Base-by-base conservation (phyloP, 306 rosid species). In the Malus sylvestris region DNA sequence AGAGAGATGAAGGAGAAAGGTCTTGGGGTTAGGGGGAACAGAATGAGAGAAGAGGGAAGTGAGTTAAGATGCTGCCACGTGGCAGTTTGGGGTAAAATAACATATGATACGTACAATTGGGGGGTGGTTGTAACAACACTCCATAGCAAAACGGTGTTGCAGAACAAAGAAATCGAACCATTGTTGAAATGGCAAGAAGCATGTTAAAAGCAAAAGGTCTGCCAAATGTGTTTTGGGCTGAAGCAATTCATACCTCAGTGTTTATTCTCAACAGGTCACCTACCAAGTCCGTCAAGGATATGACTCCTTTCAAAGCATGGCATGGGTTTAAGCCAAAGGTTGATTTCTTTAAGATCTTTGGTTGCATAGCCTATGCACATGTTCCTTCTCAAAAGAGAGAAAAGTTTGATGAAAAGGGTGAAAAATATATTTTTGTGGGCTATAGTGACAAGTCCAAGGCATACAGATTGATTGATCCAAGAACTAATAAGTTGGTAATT, bases 81-180 rank as follows among this genome's bases (percentile, higher is more conserved):
- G 2, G 27, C 27, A 25, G 27, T 25, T 25, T 25, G 27, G 27
- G 27, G 27, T 25, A 25, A 25, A 1, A 25, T 25, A 25, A 25
- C 27, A 25, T 25, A 25, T 25, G 27, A 25, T 25, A 25, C 1
- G 2, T 25, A 25, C 2, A 25, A 25, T 25, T 25, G 27, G 27
- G 27, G 27, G 27, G 27, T 25, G 27, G 27, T 25, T 25, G 27
- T 25, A 25, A 25, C 27, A 25, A 29, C 22, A 57, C 29, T 57
- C 32, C 78, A 4, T 51, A 74, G 10, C 71, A 74, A 74, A 74
- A 74, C 8, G 44, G 59, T 22, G 70, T 74, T 25, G 62, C 14
- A 0, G 62, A 8, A 20, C 0, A 0, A 57, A 57, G 14, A n/a
- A 57, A 57, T n/a, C 62, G 23, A 19, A 57, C 62, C 27, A 57